A percentile compares a stretch with the other conserved stretches of the same genome.
Evolutionary conservation across 441 rosid species (phyloP).

Genomic region (Corymbia calophylla): DNA sequence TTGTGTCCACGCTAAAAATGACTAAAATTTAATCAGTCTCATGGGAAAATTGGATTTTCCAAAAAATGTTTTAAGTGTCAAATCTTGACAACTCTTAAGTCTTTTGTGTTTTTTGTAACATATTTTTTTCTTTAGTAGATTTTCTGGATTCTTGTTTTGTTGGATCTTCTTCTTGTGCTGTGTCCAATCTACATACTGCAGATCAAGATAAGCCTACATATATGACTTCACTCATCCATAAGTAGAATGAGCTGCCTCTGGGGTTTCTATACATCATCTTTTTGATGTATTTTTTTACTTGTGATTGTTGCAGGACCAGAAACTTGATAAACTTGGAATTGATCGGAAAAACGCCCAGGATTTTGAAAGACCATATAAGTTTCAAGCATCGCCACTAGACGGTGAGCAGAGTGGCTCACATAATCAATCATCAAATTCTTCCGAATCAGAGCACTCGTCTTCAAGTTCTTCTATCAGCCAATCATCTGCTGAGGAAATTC

Average conservation of each 20-base stretch:
- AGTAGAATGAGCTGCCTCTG: not conserved
- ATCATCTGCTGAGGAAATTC: conserved; percentile 44
- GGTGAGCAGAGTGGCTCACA: conserved; percentile 26
- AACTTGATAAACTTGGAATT: conserved; percentile 52
- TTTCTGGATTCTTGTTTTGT: not conserved
- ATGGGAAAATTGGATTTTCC: not conserved
- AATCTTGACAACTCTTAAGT: not conserved
- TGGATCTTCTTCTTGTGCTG: not conserved
- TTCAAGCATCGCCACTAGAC: conserved; percentile 33
- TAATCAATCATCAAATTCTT: conserved; percentile 10
- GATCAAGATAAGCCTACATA: not conserved
- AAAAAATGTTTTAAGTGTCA: not conserved
- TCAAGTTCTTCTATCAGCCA: conserved; percentile 25
- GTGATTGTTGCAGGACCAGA: conserved; percentile 61
- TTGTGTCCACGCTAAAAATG: not conserved
- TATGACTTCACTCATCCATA: not conserved
- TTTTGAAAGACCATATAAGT: conserved; percentile 69
- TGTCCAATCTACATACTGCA: not conserved
- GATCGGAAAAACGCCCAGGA: conserved; percentile 62
- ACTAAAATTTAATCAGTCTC: not conserved
- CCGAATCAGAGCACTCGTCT: conserved; percentile 12
- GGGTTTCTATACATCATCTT: not conserved
- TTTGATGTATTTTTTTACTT: not conserved
- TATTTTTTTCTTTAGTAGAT: not conserved
- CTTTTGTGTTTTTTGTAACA: not conserved